Evolutionary conservation across 2,329 filamentous ascomycete genomes (phyloP).

Genomic region (Fusarium duplospermum): DNA sequence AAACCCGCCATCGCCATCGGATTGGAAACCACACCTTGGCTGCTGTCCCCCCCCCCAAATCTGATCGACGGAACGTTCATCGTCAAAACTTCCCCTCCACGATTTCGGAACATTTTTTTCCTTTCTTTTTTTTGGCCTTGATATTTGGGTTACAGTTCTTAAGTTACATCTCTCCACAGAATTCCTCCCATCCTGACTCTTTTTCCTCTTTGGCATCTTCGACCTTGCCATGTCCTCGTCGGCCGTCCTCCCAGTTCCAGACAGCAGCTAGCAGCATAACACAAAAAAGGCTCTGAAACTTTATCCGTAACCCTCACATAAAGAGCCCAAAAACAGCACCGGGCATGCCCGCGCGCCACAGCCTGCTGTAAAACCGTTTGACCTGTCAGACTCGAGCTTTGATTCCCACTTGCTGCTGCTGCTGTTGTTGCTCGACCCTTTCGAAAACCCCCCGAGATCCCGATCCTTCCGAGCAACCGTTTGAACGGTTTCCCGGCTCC

Average conservation of each 20-base stretch:
- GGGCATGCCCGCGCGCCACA: slow-evolving; percentile 39
- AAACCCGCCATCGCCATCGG: slow-evolving; percentile 35
- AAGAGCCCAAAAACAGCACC: slow-evolving; percentile 9
- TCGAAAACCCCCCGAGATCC: slow-evolving; percentile 7
- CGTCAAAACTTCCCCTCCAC: slow-evolving; percentile 29
- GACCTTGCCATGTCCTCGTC: slow-evolving; percentile 33
- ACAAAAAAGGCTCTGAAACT: background rate
- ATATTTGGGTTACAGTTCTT: background rate
- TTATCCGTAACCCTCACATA: slow-evolving; percentile 5
- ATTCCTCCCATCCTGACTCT: background rate
- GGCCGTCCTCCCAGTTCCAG: background rate
- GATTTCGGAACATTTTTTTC: slow-evolving; percentile 6
- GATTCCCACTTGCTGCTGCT: background rate
- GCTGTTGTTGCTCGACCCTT: background rate
- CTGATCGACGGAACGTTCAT: background rate
- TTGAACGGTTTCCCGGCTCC: slow-evolving; percentile 13
- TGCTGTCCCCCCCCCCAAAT: background rate
- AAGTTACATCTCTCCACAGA: background rate
- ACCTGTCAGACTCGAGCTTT: slow-evolving; percentile 41
- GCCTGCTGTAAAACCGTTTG: slow-evolving; percentile 35
- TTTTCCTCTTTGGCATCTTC: background rate
- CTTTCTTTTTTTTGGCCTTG: background rate
- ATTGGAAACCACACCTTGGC: background rate
- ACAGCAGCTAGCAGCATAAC: slow-evolving; percentile 6
- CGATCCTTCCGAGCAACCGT: slow-evolving; percentile 36